phyloP scores from a whole-genome alignment of 306 rosid genomes.

The Sicyos edulis region DNA sequence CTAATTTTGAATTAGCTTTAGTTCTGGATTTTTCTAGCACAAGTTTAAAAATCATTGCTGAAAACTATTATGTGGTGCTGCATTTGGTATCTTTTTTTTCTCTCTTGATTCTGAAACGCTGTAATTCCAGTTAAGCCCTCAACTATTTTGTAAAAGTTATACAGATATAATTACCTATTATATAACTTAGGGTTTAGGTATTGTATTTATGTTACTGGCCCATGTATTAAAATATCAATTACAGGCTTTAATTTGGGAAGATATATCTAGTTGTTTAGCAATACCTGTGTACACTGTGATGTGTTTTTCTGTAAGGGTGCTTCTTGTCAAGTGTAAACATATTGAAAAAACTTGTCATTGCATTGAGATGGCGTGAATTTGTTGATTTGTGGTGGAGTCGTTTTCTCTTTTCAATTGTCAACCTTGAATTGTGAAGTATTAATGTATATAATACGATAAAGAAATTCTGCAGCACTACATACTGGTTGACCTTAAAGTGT shows the following conservation, averaged over 20 bases:
- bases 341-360: neutral
- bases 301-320: neutral
- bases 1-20: neutral
- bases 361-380: conserved; percentile 3
- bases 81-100: too few relatives aligned
- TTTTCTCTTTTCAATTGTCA: conserved; percentile 9
- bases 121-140: neutral
- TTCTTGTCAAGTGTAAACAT: neutral
- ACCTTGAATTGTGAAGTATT: neutral
- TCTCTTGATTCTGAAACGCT: too few relatives aligned
- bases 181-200: too few relatives aligned
- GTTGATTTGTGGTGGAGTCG: neutral
- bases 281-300: too few relatives aligned
- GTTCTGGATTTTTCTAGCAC: neutral
- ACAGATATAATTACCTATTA: too few relatives aligned
- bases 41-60: neutral
- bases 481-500: neutral
- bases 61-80: neutral
- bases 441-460: neutral
- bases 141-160: neutral
- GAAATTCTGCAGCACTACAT: neutral
- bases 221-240: too few relatives aligned
- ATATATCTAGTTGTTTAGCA: too few relatives aligned
- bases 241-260: too few relatives aligned
- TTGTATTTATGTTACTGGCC: too few relatives aligned